Conservation (phyloP, 164 flowering plant genomes). For the Kalanchoe fedtschenkoi region DNA sequence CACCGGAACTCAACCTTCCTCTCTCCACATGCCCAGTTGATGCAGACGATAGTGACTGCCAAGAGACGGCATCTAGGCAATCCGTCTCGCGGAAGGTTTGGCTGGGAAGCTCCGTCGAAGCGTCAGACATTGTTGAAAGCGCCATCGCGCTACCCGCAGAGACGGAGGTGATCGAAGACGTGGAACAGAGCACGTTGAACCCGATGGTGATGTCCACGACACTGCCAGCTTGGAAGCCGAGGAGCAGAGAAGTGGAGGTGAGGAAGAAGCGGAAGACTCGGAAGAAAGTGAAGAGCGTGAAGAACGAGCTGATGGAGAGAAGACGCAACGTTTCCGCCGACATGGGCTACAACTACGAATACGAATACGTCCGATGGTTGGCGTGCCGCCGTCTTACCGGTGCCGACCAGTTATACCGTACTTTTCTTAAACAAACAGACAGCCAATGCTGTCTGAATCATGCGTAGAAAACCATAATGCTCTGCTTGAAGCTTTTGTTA, state of each 20-base stretch:
- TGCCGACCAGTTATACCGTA: not conserved
- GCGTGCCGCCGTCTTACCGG: not conserved
- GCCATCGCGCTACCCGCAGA: too few species aligned
- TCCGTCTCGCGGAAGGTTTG: too few species aligned
- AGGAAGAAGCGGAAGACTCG: not conserved
- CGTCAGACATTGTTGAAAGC: not conserved
- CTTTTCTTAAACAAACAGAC: not conserved
- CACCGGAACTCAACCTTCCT: not conserved
- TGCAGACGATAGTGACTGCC: too few species aligned
- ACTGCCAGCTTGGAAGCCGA: not conserved
- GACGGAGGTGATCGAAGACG: not conserved
- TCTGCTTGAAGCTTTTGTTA: too few species aligned
- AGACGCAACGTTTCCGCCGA: not conserved
- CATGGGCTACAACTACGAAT: not conserved
- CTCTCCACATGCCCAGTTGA: not conserved
- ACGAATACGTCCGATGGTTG: not conserved
- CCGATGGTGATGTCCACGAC: not conserved
- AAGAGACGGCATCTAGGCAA: too few species aligned
- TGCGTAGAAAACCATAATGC: too few species aligned
- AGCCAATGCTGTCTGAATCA: not conserved
- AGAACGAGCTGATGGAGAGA: not conserved
- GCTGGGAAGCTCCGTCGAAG: not conserved
- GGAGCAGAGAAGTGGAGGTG: not conserved
- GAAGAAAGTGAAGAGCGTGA: constrained; percentile 1
- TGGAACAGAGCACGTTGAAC: not conserved